Conservation (phyloP, 2,329 filamentous ascomycete genomes). For the Xylaria digitata region DNA sequence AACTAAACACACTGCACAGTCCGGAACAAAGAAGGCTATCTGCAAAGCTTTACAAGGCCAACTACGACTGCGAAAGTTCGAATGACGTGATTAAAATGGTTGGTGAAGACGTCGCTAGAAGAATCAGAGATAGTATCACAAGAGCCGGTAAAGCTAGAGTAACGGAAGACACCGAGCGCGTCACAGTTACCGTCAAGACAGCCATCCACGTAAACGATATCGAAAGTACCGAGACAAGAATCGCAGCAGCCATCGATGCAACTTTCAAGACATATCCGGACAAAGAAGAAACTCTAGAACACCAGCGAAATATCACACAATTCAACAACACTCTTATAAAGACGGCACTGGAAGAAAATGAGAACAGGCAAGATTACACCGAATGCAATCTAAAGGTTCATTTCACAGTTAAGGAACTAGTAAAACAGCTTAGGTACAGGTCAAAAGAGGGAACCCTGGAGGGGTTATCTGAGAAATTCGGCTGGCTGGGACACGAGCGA, state of each 20-base stretch:
- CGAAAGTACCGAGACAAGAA: conserved; percentile 1
- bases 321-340: background rate
- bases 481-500: conserved; percentile 24
- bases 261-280: background rate
- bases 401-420: conserved; percentile 20
- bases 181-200: conserved; percentile 19
- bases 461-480: conserved; percentile 15
- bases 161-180: background rate
- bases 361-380: background rate
- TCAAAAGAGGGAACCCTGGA: conserved; percentile 19
- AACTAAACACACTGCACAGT: background rate
- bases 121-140: conserved; percentile 22
- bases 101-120: conserved; percentile 16
- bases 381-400: conserved; percentile 19
- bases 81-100: conserved; percentile 13
- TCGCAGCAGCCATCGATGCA: conserved; percentile 22
- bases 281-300: background rate
- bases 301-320: background rate
- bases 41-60: conserved; percentile 19
- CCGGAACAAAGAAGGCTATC: background rate
- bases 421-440: conserved; percentile 17
- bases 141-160: background rate
- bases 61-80: conserved; percentile 8
- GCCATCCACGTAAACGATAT: conserved; percentile 10
- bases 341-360: background rate